Evolutionary conservation across 2,329 filamentous ascomycete species (phyloP), one percentile per base, ranked within the genome.

Genomic region (Camptophora hylomeconis): DNA sequence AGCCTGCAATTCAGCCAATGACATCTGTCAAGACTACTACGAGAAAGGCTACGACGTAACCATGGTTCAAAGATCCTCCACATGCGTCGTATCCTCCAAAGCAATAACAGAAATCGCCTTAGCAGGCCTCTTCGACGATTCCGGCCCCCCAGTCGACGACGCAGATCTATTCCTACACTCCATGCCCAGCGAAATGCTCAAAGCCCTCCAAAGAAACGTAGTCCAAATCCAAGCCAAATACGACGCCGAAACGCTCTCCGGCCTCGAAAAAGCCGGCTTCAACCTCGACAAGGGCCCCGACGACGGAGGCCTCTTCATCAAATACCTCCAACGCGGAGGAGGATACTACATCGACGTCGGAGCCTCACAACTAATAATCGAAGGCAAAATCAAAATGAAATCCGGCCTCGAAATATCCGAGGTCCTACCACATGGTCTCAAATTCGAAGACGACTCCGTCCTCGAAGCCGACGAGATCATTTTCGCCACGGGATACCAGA

Each of bases 261-360:
- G 61, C 0, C 57, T 80, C 1, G 51, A 53, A 5, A 62, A 57
- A 20, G 72, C 59, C 0, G 75, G 75, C 0, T 80, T 80, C 58
- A 62, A 63, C 30, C 49, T 72, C 1, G 72, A 79, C 39, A 51
- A 46, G 1, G 74, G 74, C 0, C 64, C 69, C 0, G 62, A 73
- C 30, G 63, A 57, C 1, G 56, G 63, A 0, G 74, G 75, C 0
- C 55, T 78, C 1, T 60, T 70, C 32, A 50, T 67, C 29, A 76
- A 77, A 48, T 79, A 77, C 44, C 61, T 75, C 37, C 69, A 74
- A 40, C 63, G 69, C 2, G 73, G 73, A 2, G 75, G 76, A 1
- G 75, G 75, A 0, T 80, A 79, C 45, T 80, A 80, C 50, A 75
- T 80, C 37, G 72, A 80, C 36, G 72, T 78, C 2, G 76, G 76